Evolutionary conservation across 345 rosid genomes (phyloP).

Genomic region (Passiflora organensis): DNA sequence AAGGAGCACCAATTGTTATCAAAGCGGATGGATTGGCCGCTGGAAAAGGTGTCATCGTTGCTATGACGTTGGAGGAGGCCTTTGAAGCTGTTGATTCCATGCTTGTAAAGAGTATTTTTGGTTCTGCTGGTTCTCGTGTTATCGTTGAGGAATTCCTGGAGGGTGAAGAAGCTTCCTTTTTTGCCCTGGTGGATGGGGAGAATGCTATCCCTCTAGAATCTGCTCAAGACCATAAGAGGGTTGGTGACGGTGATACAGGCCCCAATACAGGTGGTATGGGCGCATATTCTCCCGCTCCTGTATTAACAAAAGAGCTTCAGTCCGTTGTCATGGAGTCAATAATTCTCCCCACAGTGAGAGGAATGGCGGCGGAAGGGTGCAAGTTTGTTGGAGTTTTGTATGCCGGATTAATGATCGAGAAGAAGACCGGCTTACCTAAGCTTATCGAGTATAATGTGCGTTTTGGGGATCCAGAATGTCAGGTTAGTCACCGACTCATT

Average conservation of each 20-base stretch:
- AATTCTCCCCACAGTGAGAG: constrained; percentile 82
- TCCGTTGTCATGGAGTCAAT: constrained; percentile 75
- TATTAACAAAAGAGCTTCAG: constrained; percentile 66
- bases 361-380: constrained; percentile 90
- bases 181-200: constrained; percentile 89
- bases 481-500: constrained; percentile 38
- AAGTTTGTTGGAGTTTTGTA: constrained; percentile 83
- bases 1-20: constrained; percentile 76
- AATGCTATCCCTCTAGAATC: constrained; percentile 88
- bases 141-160: constrained; percentile 79
- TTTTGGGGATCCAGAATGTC: constrained; percentile 98
- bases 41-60: constrained; percentile 90
- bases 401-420: constrained; percentile 95
- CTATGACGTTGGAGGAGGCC: constrained; percentile 75
- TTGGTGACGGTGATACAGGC: constrained; percentile 93
- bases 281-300: constrained; percentile 88
- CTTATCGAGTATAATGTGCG: constrained; percentile 97
- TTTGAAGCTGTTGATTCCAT: constrained; percentile 82
- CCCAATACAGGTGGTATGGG: constrained; percentile 99
- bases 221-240: constrained; percentile 94
- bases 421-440: constrained; percentile 87
- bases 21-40: constrained; percentile 98
- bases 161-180: constrained; percentile 97
- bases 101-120: constrained; percentile 72
- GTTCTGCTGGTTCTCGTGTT: constrained; percentile 77